Base-by-base conservation (phyloP, 257 asterid species). In the Solanum medicagineum region DNA sequence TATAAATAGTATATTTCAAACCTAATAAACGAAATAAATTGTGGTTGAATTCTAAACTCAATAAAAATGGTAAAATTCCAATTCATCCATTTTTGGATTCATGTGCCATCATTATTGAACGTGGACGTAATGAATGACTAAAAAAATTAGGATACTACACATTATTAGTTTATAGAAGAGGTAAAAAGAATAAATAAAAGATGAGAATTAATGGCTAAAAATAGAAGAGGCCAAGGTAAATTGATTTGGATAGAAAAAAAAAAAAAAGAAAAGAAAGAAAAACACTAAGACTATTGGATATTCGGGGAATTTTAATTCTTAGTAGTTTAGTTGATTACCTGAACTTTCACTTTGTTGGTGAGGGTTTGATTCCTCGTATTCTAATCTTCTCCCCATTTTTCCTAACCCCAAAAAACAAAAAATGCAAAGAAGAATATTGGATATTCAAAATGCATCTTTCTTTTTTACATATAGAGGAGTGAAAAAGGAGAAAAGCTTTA, bases 381-480 rank as follows among this genome's bases (percentile, higher is more conserved):
- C 0, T 32, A 32, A 32, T 32, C 36, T 32, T 4, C 36, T 32
- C 4, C 0, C 36, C 36, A 32, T 32, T 32, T 32, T 32, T 32
- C 4, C 4, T 3, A 32, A 2, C 32, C 32, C 32, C 32, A 1
- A 1, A 1, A 1, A 1, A 29, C 2, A 32, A 32, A 32, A 32
- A 32, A 32, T 32, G 36, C 36, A 32, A 32, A 32, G 36, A 32
- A 32, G 36, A 84, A 82, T 49, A 54, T 65, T 85, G 88, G 86
- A 88, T 91, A 88, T 88, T 86, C 91, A 89, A 88, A 84, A 79
- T 89, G 90, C 89, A 89, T 89, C 85, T 88, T 85, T 84, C 10
- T 14, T 87, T 89, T 89, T 40, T 17, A 29, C 36, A 16, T 66
- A 36, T 86, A 84, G 87, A 68, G 70, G 89, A 85, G 89, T 85